These are phyloP conservation scores for Rhynchospora tenuis DNA, from an alignment of 176 grass and related monocot genomes.

Conservation along the genomic window DNA sequence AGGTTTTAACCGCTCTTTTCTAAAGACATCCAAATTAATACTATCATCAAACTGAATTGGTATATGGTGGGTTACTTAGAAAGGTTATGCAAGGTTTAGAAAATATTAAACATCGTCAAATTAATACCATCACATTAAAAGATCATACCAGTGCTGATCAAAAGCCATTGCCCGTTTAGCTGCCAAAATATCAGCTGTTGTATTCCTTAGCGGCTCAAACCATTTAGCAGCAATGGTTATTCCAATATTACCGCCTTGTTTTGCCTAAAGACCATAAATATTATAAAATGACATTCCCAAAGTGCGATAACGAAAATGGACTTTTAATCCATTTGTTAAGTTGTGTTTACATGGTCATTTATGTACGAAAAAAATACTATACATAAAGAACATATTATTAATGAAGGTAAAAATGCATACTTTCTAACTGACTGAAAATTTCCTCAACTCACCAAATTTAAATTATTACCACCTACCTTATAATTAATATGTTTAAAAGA, in stretches of 20 bases:
- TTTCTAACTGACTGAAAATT: too few species aligned
- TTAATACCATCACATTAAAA: background rate
- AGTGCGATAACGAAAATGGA: background rate
- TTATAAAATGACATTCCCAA: background rate
- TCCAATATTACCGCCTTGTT: constrained; percentile 46
- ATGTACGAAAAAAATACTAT: too few species aligned
- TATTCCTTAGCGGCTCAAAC: constrained; percentile 35
- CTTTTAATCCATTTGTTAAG: too few species aligned
- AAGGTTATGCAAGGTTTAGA: background rate
- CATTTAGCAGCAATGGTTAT: constrained; percentile 28
- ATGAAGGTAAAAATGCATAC: too few species aligned
- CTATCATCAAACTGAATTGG: too few species aligned
- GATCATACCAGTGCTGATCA: constrained; percentile 27
- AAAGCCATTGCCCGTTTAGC: constrained; percentile 29
- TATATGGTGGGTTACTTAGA: background rate
- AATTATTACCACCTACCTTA: too few species aligned
- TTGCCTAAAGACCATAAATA: constrained; percentile 3
- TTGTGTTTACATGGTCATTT: too few species aligned
- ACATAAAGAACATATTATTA: too few species aligned
- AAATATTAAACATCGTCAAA: background rate
- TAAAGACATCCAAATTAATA: too few species aligned
- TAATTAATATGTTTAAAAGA: too few species aligned
- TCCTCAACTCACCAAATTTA: too few species aligned
- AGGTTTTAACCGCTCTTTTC: too few species aligned
- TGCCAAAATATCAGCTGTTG: constrained; percentile 21